Conservation (phyloP, 164 flowering plant genomes). For the Vitis riparia region DNA sequence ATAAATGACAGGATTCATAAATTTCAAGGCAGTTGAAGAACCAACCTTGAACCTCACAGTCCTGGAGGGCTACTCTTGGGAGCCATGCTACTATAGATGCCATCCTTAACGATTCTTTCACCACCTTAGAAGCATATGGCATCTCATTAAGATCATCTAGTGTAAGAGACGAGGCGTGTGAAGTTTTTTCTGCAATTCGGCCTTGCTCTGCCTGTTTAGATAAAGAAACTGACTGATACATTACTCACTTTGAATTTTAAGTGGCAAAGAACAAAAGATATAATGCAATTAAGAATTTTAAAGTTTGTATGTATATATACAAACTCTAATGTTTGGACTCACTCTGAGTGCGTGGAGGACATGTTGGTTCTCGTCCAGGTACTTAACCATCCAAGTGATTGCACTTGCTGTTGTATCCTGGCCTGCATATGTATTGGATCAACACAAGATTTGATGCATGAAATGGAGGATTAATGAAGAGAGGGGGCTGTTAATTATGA, state of each 20-base stretch:
- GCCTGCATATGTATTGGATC: constrained; percentile 26
- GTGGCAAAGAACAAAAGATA: no score
- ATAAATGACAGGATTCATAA: neutral
- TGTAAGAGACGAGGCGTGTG: constrained; percentile 27
- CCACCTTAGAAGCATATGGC: constrained; percentile 66
- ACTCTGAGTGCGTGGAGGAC: constrained; percentile 48
- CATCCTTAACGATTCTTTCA: constrained; percentile 67
- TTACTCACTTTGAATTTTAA: no score
- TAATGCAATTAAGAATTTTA: no score
- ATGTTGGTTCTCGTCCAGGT: constrained; percentile 57
- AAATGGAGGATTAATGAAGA: no score
- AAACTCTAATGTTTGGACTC: neutral
- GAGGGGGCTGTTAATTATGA: neutral
- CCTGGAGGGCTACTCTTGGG: constrained; percentile 60
- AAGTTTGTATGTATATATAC: no score
- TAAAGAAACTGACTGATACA: neutral
- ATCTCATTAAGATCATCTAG: constrained; percentile 53
- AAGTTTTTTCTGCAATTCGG: constrained; percentile 17
- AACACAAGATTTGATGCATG: neutral
- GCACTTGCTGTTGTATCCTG: constrained; percentile 79
- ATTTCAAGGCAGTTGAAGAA: neutral
- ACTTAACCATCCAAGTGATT: constrained; percentile 79
- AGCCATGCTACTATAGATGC: constrained; percentile 66
- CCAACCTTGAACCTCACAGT: constrained; percentile 58
- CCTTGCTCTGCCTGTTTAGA: constrained; percentile 44